Conservation (phyloP, 768 basidiomycete genomes). For the Amanita thiersii region DNA sequence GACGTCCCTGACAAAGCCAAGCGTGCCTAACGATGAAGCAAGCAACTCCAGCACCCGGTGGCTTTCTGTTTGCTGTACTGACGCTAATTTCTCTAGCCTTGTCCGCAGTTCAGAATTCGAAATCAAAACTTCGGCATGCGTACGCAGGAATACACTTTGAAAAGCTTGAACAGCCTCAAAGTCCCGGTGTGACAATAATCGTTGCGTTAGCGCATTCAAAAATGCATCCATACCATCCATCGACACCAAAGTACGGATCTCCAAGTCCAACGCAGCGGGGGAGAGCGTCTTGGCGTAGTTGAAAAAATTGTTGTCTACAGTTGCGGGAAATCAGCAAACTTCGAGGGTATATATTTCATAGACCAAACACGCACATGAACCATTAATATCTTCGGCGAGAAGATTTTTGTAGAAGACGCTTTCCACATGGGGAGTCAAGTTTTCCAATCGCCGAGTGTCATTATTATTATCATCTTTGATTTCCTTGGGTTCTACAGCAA, state of each 20-base stretch:
- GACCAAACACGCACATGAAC: constrained; percentile 52
- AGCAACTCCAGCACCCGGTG: constrained; percentile 69
- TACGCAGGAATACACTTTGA: constrained; percentile 73
- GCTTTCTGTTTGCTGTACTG: constrained; percentile 70
- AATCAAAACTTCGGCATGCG: constrained; percentile 78
- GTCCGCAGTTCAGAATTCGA: constrained; percentile 56
- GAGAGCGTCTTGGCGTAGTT: constrained; percentile 76
- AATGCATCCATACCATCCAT: constrained; percentile 60
- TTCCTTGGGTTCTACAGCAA: constrained; percentile 46
- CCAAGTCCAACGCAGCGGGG: constrained; percentile 86
- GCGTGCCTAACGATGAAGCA: constrained; percentile 63
- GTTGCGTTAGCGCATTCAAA: constrained; percentile 61
- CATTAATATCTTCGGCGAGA: constrained; percentile 40
- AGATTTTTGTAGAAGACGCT: constrained; percentile 71
- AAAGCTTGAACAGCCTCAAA: constrained; percentile 94
- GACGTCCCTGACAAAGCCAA: constrained; percentile 69
- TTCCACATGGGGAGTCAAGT: constrained; percentile 39
- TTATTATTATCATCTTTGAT: constrained; percentile 28
- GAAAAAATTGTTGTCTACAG: constrained; percentile 81
- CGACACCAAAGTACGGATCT: constrained; percentile 71
- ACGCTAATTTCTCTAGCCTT: constrained; percentile 49
- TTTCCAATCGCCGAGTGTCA: constrained; percentile 44
- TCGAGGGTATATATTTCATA: not conserved
- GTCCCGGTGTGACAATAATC: constrained; percentile 75
- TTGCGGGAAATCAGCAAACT: not conserved